Conservation (phyloP, 139 green algal genomes). For the Chlorella sp. region DNA sequence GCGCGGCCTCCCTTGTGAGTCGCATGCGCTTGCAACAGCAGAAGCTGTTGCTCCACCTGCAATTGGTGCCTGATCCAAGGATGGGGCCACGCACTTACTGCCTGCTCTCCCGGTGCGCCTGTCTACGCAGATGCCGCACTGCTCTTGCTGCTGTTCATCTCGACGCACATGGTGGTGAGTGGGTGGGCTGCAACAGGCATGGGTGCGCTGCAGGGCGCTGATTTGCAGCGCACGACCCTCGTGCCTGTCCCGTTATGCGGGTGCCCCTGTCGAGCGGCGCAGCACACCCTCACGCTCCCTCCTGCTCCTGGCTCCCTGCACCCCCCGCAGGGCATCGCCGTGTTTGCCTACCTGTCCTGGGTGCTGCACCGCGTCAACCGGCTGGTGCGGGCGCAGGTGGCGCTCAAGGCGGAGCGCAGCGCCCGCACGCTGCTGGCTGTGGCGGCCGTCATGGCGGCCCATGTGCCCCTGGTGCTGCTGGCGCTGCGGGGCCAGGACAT, state of each 20-base stretch:
- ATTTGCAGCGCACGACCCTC: not conserved
- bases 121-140: slow-evolving; percentile 29
- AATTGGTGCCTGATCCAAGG: no score
- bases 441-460: not conserved
- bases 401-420: slow-evolving; percentile 34
- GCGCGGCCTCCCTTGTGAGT: slow-evolving; percentile 42
- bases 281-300: no score
- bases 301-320: not conserved
- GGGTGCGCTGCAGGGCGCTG: not conserved
- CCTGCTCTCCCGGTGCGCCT: no score
- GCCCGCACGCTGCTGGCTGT: slow-evolving; percentile 24
- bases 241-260: no score
- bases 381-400: slow-evolving; percentile 36
- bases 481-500: slow-evolving; percentile 17
- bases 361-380: slow-evolving; percentile 38
- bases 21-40: no score
- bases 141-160: slow-evolving; percentile 54
- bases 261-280: no score
- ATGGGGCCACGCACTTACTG: no score
- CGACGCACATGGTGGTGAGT: slow-evolving; percentile 32
- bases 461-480: slow-evolving; percentile 26
- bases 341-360: slow-evolving; percentile 40
- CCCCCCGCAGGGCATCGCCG: slow-evolving; percentile 19
- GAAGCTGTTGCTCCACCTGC: no score
- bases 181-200: not conserved